These are phyloP conservation scores for Solanum hybrid DNA, from an alignment of 305 asterid species.

Conservation along the genomic window DNA sequence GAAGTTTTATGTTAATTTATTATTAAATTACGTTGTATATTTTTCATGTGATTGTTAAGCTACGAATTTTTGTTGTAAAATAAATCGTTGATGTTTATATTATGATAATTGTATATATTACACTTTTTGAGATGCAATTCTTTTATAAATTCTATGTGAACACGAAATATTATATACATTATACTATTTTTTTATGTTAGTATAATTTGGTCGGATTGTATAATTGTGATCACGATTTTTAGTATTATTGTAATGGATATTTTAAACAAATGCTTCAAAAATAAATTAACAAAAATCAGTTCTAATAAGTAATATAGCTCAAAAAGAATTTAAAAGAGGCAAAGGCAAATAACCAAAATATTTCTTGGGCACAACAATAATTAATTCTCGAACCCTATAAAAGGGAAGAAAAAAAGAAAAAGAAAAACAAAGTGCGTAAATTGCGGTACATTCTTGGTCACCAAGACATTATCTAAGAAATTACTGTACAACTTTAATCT, in stretches of 20 bases:
- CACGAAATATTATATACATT: neutral
- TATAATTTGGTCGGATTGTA: neutral
- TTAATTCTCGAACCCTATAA: neutral
- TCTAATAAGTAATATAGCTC: neutral
- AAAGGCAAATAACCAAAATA: neutral
- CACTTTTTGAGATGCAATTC: accelerated
- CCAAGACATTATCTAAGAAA: neutral
- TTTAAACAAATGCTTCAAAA: neutral
- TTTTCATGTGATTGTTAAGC: neutral
- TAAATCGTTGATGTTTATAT: accelerated
- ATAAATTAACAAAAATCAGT: neutral
- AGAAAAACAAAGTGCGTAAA: neutral
- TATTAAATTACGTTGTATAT: neutral
- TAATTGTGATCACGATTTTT: neutral
- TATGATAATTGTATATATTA: neutral
- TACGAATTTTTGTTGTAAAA: accelerated
- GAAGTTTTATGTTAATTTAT: neutral
- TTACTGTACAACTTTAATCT: neutral
- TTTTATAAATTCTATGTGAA: neutral
- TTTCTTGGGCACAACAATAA: neutral
- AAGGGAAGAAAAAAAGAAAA: neutral
- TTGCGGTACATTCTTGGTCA: neutral
- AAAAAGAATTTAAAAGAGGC: neutral
- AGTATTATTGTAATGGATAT: neutral
- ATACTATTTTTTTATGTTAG: neutral